These are phyloP conservation scores for Flaveria sonorensis DNA, from an alignment of 129 eudicot species.

Conservation along the genomic window DNA sequence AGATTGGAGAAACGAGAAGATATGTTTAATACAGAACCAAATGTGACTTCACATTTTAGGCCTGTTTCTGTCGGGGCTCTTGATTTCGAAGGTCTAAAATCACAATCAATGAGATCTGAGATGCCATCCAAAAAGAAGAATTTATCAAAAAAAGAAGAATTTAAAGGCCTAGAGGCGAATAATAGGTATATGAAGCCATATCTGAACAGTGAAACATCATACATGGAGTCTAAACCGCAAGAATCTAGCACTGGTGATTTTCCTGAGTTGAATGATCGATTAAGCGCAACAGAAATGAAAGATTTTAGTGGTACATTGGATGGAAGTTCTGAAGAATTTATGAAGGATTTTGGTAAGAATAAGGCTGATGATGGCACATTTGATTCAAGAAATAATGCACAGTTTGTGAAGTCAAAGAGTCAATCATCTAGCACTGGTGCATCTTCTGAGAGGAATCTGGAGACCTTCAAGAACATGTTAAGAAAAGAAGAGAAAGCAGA, in stretches of 20 bases:
- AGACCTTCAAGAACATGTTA: constrained; percentile 3
- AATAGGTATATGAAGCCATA: constrained; percentile 19
- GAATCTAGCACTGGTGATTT: constrained; percentile 32
- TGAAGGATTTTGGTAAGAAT: constrained; percentile 21
- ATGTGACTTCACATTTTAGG: constrained; percentile 33
- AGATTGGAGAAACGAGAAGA: constrained; percentile 49
- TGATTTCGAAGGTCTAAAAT: constrained; percentile 32
- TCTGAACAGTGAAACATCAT: constrained; percentile 31
- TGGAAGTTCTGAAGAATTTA: constrained; percentile 25
- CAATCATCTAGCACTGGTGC: constrained; percentile 29
- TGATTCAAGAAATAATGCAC: neutral
- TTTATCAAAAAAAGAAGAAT: constrained; percentile 36
- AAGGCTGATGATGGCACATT: constrained; percentile 7
- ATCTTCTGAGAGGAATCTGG: constrained; percentile 27
- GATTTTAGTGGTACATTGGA: constrained; percentile 17
- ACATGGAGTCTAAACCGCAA: constrained; percentile 28
- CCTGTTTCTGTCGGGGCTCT: constrained; percentile 43
- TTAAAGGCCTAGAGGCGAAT: constrained; percentile 16
- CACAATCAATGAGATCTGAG: constrained; percentile 34
- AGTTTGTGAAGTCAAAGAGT: constrained; percentile 25
- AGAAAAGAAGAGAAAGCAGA: constrained; percentile 35
- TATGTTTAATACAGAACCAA: constrained; percentile 3
- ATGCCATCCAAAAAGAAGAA: constrained; percentile 33
- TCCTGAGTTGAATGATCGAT: constrained; percentile 35
- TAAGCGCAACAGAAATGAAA: constrained; percentile 11